Evolutionary conservation across 2,329 filamentous ascomycete genomes (phyloP).

Genomic region (Nothophoma quercina): DNA sequence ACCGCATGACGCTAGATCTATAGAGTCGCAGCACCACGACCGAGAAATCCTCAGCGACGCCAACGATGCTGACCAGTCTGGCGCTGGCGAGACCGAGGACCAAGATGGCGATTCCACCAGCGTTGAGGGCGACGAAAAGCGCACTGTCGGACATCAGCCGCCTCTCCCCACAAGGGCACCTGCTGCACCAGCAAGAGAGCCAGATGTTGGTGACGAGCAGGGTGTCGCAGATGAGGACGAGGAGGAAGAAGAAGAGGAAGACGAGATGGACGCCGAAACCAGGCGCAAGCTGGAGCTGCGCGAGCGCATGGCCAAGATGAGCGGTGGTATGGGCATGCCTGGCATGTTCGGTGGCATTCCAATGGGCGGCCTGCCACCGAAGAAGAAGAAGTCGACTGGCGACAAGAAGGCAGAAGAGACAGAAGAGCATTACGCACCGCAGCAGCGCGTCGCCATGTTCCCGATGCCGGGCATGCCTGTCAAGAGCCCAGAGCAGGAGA

Average conservation of each 20-base stretch:
- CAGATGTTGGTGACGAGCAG: conserved; percentile 59
- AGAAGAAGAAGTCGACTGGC: conserved; percentile 58
- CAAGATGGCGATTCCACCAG: conserved; percentile 70
- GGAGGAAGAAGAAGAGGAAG: conserved; percentile 75
- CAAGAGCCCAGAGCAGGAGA: conserved; percentile 57
- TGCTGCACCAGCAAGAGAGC: conserved; percentile 52
- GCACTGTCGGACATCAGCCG: conserved; percentile 35
- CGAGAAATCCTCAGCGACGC: conserved; percentile 67
- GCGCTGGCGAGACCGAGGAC: conserved; percentile 68
- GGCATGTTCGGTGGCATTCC: conserved; percentile 83
- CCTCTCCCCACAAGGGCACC: conserved; percentile 36
- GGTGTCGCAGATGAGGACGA: conserved; percentile 62
- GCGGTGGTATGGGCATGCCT: conserved; percentile 95
- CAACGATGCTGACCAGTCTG: conserved; percentile 72
- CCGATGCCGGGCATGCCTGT: conserved; percentile 74
- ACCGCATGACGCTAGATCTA: conserved; percentile 50
- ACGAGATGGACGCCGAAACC: conserved; percentile 87
- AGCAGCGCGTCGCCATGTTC: conserved; percentile 62
- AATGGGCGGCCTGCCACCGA: conserved; percentile 59
- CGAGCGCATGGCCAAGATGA: conserved; percentile 98
- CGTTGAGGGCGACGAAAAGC: conserved; percentile 77
- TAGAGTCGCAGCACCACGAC: conserved; percentile 51
- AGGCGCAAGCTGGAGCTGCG: conserved; percentile 86
- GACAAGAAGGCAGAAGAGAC: conserved; percentile 49
- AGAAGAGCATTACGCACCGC: conserved; percentile 36